Base-by-base conservation (phyloP, 164 flowering plant species). In the Protea cynaroides region DNA sequence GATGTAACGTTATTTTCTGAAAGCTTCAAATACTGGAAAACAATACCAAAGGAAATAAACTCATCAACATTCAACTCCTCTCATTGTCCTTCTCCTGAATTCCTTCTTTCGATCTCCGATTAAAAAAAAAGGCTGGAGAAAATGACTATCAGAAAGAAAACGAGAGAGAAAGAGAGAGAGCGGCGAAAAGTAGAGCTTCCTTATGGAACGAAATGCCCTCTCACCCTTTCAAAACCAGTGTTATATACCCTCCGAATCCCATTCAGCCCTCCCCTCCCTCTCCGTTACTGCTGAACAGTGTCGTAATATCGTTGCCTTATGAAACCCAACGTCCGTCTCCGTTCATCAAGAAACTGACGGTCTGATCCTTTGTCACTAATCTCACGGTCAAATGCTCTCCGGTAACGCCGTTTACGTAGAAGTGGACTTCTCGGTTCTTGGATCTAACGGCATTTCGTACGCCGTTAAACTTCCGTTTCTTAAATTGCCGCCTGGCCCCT, bases 131-230 rank as follows among this genome's bases (percentile, higher is more conserved):
- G 0, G 44, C 12, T 11, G 24, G n/a, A 62, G 57, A 71, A 65
- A 65, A 43, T 17, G 66, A 71, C n/a, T n/a, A n/a, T n/a, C n/a
- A n/a, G n/a, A n/a, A n/a, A n/a, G 29, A 43, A 55, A 65, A 65
- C 60, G 25, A 40, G 19, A 58, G 22, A 47, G 60, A 59, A 17
- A 60, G 37, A 73, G 62, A 62, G 70, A 68, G 38, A 62, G 47
- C 44, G 51, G 37, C 14, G 63, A 71, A 53, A 65, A 58, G 24
- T 37, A 38, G 55, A 65, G 68, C 56, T 65, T 46, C n/a, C 29
- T 61, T 52, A 63, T 51, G 43, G n/a, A 68, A 70, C 77, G 77
- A 75, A 80, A 75, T 70, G 66, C 67, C 46, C 71, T 78, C 76
- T 65, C 73, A 52, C 58, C 72, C 70, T 66, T 69, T 65, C 57